Base-by-base conservation (phyloP, 352 stramenopile species). In the Blastocystis sp. region DNA sequence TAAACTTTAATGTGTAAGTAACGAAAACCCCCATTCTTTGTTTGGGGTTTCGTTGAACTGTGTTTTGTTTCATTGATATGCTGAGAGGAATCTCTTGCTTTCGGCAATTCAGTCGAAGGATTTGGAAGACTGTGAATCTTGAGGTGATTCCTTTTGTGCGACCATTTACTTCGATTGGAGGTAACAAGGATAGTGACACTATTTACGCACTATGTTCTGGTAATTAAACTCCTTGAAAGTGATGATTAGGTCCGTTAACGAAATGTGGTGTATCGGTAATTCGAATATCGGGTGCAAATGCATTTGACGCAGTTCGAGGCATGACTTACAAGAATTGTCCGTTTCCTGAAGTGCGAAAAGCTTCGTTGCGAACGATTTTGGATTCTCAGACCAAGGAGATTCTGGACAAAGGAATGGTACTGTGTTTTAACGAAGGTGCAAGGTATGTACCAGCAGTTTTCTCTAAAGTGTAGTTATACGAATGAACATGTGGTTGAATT, bases 121-220 rank as follows among this genome's bases (percentile, higher is more conserved):
- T 9, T 46, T 46, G 39, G 39, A 2, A 46, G 39, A 46, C 39
- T 46, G 39, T 46, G 39, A 46, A 27, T 27, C 56, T 63, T 35
- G 56, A 63, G 2, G 11, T 2, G 11, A 11, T 27, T 7, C 11
- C 56, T 63, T 11, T 11, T 11, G 0, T 12, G 46, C 71, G 71
- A 7, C 2, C 46, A 5, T 83, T 83, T 43, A 65, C 71, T 11
- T 32, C 51, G n/a, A 66, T 83, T 32, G 52, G 46, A 5, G 42
- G n/a, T 3, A 37, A 32, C 11, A 66, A 65, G 6, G 71, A 83
- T 37, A 39, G n/a, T 46, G 91, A 95, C 42, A 95, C 92, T 6
- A 94, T 95, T 89, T 95, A 93, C 80, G 92, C 92, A 78, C 89
- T 95, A 42, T 94, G 92, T 37, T 94, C 92, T 6, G 92, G 91